Percentiles rank a stretch among this genome's conserved stretches.
Conservation (phyloP, 176 grass and related monocot species). For the Triticum turgidum region DNA sequence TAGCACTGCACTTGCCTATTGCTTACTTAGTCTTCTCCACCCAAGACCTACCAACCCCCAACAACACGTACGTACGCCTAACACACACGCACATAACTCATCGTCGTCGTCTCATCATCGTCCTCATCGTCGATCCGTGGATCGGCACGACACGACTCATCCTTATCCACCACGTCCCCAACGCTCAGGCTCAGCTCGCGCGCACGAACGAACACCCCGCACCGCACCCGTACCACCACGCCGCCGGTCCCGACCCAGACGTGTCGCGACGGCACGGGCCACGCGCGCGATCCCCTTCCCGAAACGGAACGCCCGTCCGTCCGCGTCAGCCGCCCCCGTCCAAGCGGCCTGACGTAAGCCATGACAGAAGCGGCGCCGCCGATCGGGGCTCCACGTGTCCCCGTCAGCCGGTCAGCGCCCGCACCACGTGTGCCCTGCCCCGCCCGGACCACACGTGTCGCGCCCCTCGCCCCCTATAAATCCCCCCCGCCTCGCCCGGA, state of each 20-base stretch:
- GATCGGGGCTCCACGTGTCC: conserved; percentile 40
- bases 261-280: conserved; percentile 46
- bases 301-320: conserved; percentile 39
- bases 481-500: conserved; percentile 38
- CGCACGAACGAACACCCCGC: neutral
- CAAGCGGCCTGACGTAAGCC: conserved; percentile 72
- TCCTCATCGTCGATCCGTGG: neutral
- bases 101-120: neutral
- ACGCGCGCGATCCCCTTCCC: conserved; percentile 30
- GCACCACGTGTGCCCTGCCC: conserved; percentile 37
- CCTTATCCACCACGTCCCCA: conserved; percentile 44
- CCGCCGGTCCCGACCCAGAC: conserved; percentile 18
- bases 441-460: conserved; percentile 50
- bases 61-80: neutral
- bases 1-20: too few relatives aligned
- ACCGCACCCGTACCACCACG: neutral
- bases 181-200: neutral
- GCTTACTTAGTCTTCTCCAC: too few relatives aligned
- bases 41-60: neutral
- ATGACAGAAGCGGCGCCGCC: conserved; percentile 69
- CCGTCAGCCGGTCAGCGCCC: conserved; percentile 36
- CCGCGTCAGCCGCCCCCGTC: conserved; percentile 41
- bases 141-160: conserved; percentile 23
- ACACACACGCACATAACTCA: neutral
- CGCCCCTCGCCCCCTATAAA: conserved; percentile 43